phyloP scores from a whole-genome alignment of 768 basidiomycete genomes.

The Hygrocybe punicea region DNA sequence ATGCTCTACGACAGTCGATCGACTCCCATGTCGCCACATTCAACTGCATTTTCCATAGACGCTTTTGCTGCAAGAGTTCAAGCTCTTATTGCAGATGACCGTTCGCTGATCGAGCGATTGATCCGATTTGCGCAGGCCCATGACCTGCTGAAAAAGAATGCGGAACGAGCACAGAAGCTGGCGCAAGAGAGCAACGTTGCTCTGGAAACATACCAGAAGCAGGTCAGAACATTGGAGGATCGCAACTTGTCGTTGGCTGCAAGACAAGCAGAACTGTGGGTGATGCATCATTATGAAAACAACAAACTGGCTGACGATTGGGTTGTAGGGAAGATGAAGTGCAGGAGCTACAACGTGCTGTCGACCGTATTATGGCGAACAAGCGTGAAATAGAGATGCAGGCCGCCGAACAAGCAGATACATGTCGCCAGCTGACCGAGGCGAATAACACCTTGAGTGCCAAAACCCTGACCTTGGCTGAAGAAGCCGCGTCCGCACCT shows the following conservation, averaged over 20 bases:
- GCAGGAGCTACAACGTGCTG: slow-evolving; percentile 51
- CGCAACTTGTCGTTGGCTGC: slow-evolving; percentile 53
- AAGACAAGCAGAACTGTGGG: slow-evolving; percentile 58
- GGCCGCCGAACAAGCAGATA: slow-evolving; percentile 71
- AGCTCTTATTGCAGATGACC: slow-evolving; percentile 79
- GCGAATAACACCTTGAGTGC: slow-evolving; percentile 78
- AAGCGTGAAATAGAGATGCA: slow-evolving; percentile 67
- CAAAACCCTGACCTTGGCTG: slow-evolving; percentile 64
- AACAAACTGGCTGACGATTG: slow-evolving; percentile 14
- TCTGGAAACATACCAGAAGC: slow-evolving; percentile 87
- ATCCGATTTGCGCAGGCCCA: slow-evolving; percentile 85
- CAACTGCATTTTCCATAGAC: slow-evolving; percentile 48
- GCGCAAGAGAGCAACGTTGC: slow-evolving; percentile 77
- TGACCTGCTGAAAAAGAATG: slow-evolving; percentile 87
- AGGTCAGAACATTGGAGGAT: slow-evolving; percentile 77
- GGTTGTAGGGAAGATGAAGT: slow-evolving; percentile 61
- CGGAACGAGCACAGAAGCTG: slow-evolving; percentile 86
- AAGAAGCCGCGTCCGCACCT: slow-evolving; percentile 58
- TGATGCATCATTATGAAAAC: slow-evolving; percentile 14
- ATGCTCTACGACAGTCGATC: slow-evolving; percentile 58
- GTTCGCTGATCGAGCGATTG: slow-evolving; percentile 76
- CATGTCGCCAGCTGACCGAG: slow-evolving; percentile 66
- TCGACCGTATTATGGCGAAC: slow-evolving; percentile 59
- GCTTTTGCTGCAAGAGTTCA: slow-evolving; percentile 76
- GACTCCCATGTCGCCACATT: slow-evolving; percentile 13